Evolutionary conservation across 495 filamentous ascomycete species (phyloP).

Genomic region (Neurospora sp.): DNA sequence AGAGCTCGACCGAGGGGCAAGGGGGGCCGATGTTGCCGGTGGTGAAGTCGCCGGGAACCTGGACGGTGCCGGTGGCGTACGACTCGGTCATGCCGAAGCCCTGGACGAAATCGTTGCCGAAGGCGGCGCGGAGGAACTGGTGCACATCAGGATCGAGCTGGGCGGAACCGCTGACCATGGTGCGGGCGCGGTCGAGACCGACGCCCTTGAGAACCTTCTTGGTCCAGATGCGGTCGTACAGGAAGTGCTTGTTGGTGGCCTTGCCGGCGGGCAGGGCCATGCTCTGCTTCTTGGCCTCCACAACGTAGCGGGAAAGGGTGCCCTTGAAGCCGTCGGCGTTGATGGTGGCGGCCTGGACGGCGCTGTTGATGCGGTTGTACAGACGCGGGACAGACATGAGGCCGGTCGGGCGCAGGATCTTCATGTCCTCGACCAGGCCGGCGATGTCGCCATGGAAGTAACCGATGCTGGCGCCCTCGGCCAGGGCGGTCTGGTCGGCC

Average conservation of each 20-base stretch:
- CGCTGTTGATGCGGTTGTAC: conserved; percentile 82
- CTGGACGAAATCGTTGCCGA: conserved; percentile 72
- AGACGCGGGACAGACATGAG: conserved; percentile 88
- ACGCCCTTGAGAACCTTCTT: conserved; percentile 74
- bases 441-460: conserved; percentile 93
- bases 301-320: conserved; percentile 66
- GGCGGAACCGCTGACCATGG: conserved; percentile 82
- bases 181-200: conserved; percentile 61
- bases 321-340: conserved; percentile 75
- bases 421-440: conserved; percentile 83
- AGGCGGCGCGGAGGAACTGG: conserved; percentile 75
- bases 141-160: conserved; percentile 83
- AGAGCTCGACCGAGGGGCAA: conserved; percentile 57
- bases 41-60: conserved; percentile 58
- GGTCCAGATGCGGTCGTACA: conserved; percentile 93
- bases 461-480: conserved; percentile 66
- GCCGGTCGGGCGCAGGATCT: conserved; percentile 68
- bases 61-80: conserved; percentile 69
- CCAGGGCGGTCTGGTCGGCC: conserved; percentile 64
- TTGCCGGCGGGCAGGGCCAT: conserved; percentile 59
- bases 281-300: conserved; percentile 68
- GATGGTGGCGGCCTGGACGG: conserved; percentile 66
- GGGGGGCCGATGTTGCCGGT: conserved; percentile 76
- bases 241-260: conserved; percentile 68
- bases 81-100: conserved; percentile 94